Evolutionary conservation across 202 grass and related monocot species (phyloP), one percentile per base, ranked within the genome.

Genomic region (Panicum hallii): DNA sequence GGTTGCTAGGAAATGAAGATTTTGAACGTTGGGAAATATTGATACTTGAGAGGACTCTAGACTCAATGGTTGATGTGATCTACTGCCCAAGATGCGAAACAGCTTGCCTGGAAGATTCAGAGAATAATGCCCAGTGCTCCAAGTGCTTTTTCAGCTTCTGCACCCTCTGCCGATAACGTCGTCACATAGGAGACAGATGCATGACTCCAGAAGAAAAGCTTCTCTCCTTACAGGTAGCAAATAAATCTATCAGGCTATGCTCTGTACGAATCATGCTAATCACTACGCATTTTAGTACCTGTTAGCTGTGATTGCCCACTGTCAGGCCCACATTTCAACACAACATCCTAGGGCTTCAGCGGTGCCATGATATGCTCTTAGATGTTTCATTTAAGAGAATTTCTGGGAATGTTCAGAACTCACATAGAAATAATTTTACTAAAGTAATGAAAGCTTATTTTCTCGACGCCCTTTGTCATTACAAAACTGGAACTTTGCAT

Each of bases 51-150:
- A 88, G 65, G 80, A 88, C 94, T 79, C 84, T 96, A 67, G 94
- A 97, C 54, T 81, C 91, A 6, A 97, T 93, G 87, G 34, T 47
- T 45, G 91, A 97, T 82, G 85, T 93, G 4, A 74, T 83, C 49
- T 93, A 97, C 65, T 94, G 91, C 71, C 94, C 94, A 67, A 84
- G 91, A 84, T 97, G 94, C 74, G 80, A 87, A 81, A 97, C 87
- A n/a, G 85, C 80, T 75, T 97, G 91, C 76, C 85, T 94, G 79
- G 72, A 90, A 89, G 94, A 97, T 77, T 86, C 85, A 32, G 66
- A 83, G 65, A 88, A 89, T 74, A 87, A 85, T 47, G 89, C 89
- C 55, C 94, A 94, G 72, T 97, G 89, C 44, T 84, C 91, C 60
- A 92, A 90, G 58, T 97, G 94, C 72, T 84, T 80, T 54, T 97